Evolutionary conservation across 2,329 filamentous ascomycete species (phyloP).

Genomic region (Trichoderma cornu-damae): DNA sequence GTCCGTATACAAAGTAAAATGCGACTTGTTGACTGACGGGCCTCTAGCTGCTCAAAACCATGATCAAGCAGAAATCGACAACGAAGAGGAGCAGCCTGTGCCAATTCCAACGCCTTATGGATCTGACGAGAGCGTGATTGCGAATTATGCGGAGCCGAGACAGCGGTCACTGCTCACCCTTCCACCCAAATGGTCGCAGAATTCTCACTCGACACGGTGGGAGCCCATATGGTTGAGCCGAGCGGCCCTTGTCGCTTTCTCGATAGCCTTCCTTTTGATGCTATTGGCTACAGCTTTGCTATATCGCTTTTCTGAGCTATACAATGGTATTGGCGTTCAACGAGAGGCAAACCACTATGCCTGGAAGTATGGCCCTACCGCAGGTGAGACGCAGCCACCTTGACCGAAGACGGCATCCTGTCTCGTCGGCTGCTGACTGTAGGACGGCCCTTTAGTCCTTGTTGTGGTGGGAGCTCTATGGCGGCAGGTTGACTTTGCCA

Average conservation of each 20-base stretch:
- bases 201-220: not conserved
- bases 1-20: not conserved
- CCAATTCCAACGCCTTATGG: not conserved
- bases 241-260: not conserved
- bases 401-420: no score
- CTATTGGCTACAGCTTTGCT: slow-evolving; percentile 2
- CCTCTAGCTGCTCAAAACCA: not conserved
- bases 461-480: slow-evolving; percentile 9
- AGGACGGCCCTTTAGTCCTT: not conserved
- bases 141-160: not conserved
- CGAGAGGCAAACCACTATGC: slow-evolving; percentile 12
- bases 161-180: not conserved
- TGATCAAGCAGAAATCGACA: not conserved
- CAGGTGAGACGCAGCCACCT: not conserved
- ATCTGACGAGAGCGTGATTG: not conserved
- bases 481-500: slow-evolving; percentile 7
- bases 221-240: slow-evolving; percentile 6
- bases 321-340: not conserved
- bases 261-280: not conserved
- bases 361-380: slow-evolving; percentile 13
- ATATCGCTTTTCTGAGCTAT: not conserved
- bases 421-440: not conserved
- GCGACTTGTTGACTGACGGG: not conserved
- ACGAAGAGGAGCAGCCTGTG: not conserved
- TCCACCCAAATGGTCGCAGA: not conserved